phyloP scores from a whole-genome alignment of 2,329 filamentous ascomycete species.

The Aspergillus cejpii region DNA sequence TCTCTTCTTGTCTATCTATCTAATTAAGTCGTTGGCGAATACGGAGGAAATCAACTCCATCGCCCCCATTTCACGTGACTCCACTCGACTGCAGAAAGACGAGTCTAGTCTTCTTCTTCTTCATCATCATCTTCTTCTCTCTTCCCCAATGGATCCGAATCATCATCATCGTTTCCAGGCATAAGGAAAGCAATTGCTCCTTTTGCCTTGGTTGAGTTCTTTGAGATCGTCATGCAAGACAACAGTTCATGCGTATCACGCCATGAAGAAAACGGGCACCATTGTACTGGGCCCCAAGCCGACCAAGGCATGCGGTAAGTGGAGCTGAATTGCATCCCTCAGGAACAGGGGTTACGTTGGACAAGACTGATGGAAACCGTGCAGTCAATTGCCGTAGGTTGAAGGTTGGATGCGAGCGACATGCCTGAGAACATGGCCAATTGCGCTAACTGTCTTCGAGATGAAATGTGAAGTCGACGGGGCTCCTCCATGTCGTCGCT shows the following conservation, averaged over 20 bases:
- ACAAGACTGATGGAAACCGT: conserved; percentile 5
- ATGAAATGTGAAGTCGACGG: conserved; percentile 30
- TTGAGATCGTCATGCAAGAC: background rate
- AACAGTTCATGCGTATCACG: conserved; percentile 2
- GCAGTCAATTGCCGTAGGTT: conserved; percentile 29
- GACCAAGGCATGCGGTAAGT: conserved; percentile 29
- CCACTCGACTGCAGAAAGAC: background rate
- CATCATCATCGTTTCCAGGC: background rate
- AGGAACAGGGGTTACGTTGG: background rate
- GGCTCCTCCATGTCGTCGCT: conserved; percentile 25
- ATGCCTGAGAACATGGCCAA: background rate
- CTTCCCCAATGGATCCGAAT: background rate
- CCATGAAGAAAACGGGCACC: conserved; percentile 18
- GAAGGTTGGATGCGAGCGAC: conserved; percentile 15
- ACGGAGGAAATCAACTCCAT: too few relatives aligned
- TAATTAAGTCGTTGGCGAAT: too few relatives aligned
- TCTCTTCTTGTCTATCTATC: too few relatives aligned
- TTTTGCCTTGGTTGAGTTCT: conserved; percentile 1
- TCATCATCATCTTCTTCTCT: too few relatives aligned
- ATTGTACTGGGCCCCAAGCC: conserved; percentile 23
- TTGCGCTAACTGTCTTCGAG: conserved; percentile 11
- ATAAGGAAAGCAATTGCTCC: background rate
- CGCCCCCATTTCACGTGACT: conserved; percentile 14
- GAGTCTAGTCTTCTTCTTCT: background rate
- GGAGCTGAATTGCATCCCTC: background rate